These are phyloP conservation scores for Candida qinlingensis DNA, from an alignment of 805 yeast genomes.

Conservation along the genomic window DNA sequence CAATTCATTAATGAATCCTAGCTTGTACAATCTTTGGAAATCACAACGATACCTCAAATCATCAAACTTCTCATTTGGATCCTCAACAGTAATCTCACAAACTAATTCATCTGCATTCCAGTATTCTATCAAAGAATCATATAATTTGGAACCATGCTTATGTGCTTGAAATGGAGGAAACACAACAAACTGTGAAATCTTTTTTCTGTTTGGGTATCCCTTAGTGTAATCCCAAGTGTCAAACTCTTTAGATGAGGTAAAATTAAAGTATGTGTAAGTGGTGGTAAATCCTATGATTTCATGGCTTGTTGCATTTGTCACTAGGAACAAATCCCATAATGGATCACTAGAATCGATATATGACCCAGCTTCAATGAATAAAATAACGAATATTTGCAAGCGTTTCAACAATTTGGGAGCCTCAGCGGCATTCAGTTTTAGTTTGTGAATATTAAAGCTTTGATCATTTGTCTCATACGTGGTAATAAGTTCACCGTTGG, in stretches of 20 bases:
- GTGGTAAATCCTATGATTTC: slow-evolving; percentile 77
- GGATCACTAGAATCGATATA: slow-evolving; percentile 73
- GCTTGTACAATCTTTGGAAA: slow-evolving; percentile 41
- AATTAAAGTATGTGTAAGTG: slow-evolving; percentile 78
- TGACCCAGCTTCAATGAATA: slow-evolving; percentile 92
- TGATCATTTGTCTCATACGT: slow-evolving; percentile 33
- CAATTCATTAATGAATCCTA: slow-evolving; percentile 27
- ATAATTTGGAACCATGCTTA: slow-evolving; percentile 67
- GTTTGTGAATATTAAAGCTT: slow-evolving; percentile 46
- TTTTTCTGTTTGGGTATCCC: slow-evolving; percentile 43
- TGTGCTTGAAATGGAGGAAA: slow-evolving; percentile 79
- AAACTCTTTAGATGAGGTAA: slow-evolving; percentile 47
- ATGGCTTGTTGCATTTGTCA: slow-evolving; percentile 32
- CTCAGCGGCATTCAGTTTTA: slow-evolving; percentile 28
- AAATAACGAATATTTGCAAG: slow-evolving; percentile 71
- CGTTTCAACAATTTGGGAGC: slow-evolving; percentile 39
- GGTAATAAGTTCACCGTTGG: slow-evolving; percentile 24
- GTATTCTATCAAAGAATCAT: slow-evolving; percentile 44
- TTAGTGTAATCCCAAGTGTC: slow-evolving; percentile 31
- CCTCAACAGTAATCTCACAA: slow-evolving; percentile 82
- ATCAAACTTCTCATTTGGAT: slow-evolving; percentile 90
- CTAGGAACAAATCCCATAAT: slow-evolving; percentile 72
- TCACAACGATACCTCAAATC: slow-evolving; percentile 85
- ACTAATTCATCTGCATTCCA: slow-evolving; percentile 54
- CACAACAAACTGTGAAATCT: slow-evolving; percentile 82